These are phyloP conservation scores for Cutaneotrichosporon cutaneum DNA, from an alignment of 1,284 basidiomycete species.

Conservation along the genomic window DNA sequence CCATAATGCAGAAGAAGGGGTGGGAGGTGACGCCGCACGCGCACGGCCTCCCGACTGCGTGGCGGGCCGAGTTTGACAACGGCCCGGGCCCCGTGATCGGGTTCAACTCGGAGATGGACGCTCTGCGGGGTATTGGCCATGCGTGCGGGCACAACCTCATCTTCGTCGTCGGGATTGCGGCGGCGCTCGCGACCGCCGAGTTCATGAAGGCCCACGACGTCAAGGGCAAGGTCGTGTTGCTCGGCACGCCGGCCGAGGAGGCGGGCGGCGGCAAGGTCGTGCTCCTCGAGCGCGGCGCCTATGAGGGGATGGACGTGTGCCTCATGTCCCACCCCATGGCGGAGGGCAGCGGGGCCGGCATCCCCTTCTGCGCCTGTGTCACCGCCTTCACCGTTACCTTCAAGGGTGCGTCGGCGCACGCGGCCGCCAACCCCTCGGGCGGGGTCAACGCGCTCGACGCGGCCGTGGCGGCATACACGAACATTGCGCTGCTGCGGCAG, in stretches of 20 bases:
- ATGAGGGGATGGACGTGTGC: slow-evolving; percentile 31
- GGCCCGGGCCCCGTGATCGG: slow-evolving; percentile 31
- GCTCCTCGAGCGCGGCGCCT: slow-evolving; percentile 58
- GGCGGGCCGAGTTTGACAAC: slow-evolving; percentile 27
- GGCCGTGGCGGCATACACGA: slow-evolving; percentile 53
- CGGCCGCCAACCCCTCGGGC: slow-evolving; percentile 26
- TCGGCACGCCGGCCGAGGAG: slow-evolving; percentile 73
- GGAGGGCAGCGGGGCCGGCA: slow-evolving; percentile 17
- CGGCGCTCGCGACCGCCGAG: slow-evolving; percentile 42
- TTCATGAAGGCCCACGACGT: slow-evolving; percentile 56
- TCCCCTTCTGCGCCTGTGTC: slow-evolving; percentile 17
- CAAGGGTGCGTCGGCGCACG: slow-evolving; percentile 28
- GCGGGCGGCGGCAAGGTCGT: slow-evolving; percentile 9
- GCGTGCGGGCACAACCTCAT: slow-evolving; percentile 62
- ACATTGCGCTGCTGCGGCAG: slow-evolving; percentile 53
- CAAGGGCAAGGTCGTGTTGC: slow-evolving; percentile 68
- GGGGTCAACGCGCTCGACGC: slow-evolving; percentile 56
- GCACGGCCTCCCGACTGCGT: slow-evolving; percentile 57
- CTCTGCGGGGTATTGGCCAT: slow-evolving; percentile 24
- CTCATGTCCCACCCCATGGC: slow-evolving; percentile 13
- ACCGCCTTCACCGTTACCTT: slow-evolving; percentile 24
- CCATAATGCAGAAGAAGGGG: slow-evolving; percentile 59
- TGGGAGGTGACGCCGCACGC: slow-evolving; percentile 62
- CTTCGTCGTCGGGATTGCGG: slow-evolving; percentile 46
- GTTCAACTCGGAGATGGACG: slow-evolving; percentile 35